A percentile compares a stretch with the other conserved stretches of the same genome.
Evolutionary conservation across 257 asterid genomes (phyloP).

Genomic region (Ballota nigra): DNA sequence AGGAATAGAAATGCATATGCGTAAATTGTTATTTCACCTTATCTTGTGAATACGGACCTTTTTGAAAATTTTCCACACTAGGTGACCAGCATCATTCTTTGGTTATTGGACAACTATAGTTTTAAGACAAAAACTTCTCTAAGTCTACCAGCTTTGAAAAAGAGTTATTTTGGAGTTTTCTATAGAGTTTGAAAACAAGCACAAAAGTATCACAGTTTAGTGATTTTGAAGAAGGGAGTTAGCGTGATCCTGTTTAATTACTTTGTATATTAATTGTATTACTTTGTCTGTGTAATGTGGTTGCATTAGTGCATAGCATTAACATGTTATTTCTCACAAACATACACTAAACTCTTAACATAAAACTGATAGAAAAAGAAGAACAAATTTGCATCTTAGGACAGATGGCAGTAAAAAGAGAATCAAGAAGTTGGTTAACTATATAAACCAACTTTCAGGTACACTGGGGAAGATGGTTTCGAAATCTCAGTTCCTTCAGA

Average conservation of each 20-base stretch:
- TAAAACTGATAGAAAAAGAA: background rate
- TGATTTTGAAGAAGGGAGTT: background rate
- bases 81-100: background rate
- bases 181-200: too few relatives aligned
- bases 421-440: background rate
- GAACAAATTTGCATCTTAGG: background rate
- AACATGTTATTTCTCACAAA: background rate
- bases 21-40: background rate
- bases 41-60: background rate
- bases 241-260: background rate
- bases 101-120: background rate
- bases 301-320: background rate
- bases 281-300: background rate
- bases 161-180: too few relatives aligned
- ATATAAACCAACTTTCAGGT: conserved; percentile 54
- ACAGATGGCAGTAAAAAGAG: background rate
- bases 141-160: too few relatives aligned
- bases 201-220: too few relatives aligned
- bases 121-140: background rate
- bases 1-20: background rate
- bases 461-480: conserved; percentile 98
- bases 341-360: background rate
- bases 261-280: background rate
- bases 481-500: conserved; percentile 96
- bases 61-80: background rate